phyloP scores from a whole-genome alignment of 2,329 filamentous ascomycete genomes.

The Aspergillus awamori region DNA sequence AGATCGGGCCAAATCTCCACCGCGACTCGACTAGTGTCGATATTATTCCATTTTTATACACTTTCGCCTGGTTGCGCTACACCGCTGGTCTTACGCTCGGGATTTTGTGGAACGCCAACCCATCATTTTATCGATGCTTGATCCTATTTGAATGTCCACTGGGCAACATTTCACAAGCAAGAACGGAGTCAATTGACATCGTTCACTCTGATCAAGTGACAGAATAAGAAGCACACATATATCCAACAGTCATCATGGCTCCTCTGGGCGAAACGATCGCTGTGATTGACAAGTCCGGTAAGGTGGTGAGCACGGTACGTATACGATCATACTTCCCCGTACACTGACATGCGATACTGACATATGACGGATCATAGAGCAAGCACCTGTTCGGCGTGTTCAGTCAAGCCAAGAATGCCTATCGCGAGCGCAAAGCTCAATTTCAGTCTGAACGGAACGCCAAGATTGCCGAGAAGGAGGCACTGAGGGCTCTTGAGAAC shows the following conservation, averaged over 20 bases:
- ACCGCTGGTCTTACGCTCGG: slow-evolving; percentile 25
- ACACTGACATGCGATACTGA: slow-evolving; percentile 13
- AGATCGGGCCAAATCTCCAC: slow-evolving; percentile 25
- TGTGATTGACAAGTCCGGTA: slow-evolving; percentile 87
- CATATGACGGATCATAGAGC: slow-evolving; percentile 58
- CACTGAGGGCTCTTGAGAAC: slow-evolving; percentile 61
- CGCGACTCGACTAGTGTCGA: slow-evolving; percentile 18
- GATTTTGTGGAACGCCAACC: slow-evolving; percentile 10
- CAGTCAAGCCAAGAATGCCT: slow-evolving; percentile 86
- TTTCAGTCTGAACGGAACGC: slow-evolving; percentile 71
- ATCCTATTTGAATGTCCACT: slow-evolving; percentile 17
- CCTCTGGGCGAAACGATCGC: slow-evolving; percentile 71
- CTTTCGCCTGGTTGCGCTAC: slow-evolving; percentile 18
- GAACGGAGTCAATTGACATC: not conserved
- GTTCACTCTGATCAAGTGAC: not conserved
- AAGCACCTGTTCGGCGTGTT: slow-evolving; percentile 89
- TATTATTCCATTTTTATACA: slow-evolving; percentile 18
- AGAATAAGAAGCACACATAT: no score
- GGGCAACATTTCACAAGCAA: slow-evolving; percentile 3
- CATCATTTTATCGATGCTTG: slow-evolving; percentile 16
- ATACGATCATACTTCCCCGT: not conserved
- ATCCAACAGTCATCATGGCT: slow-evolving; percentile 26
- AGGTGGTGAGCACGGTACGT: slow-evolving; percentile 84
- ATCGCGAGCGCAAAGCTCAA: slow-evolving; percentile 83
- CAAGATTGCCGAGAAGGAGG: slow-evolving; percentile 58